These are phyloP conservation scores for Talaromyces sp. DNA, from an alignment of 2,329 filamentous ascomycete species.

Conservation along the genomic window DNA sequence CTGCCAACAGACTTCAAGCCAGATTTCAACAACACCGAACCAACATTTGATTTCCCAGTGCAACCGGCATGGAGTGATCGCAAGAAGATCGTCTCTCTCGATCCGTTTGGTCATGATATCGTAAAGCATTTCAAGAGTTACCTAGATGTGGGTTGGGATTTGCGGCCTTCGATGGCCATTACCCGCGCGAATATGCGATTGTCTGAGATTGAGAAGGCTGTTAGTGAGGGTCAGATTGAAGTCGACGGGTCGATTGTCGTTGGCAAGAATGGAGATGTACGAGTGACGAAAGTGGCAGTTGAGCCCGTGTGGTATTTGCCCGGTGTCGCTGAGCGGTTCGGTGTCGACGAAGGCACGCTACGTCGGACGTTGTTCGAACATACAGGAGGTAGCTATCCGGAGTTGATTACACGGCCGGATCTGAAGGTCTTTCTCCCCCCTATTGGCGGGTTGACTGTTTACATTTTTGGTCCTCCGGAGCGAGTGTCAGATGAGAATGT, in stretches of 20 bases:
- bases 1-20: slow-evolving; percentile 76
- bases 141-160: slow-evolving; percentile 68
- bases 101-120: slow-evolving; percentile 84
- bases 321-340: slow-evolving; percentile 86
- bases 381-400: slow-evolving; percentile 92
- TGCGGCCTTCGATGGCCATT: slow-evolving; percentile 85
- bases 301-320: slow-evolving; percentile 90
- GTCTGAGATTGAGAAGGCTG: slow-evolving; percentile 89
- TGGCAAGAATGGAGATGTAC: slow-evolving; percentile 79
- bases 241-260: slow-evolving; percentile 87
- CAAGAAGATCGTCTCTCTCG: slow-evolving; percentile 97
- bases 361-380: slow-evolving; percentile 89
- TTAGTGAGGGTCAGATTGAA: slow-evolving; percentile 69
- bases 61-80: slow-evolving; percentile 85
- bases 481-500: slow-evolving; percentile 87
- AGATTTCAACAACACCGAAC: slow-evolving; percentile 81
- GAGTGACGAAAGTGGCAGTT: slow-evolving; percentile 94
- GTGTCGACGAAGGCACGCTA: slow-evolving; percentile 82
- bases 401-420: slow-evolving; percentile 89
- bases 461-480: slow-evolving; percentile 91
- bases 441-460: slow-evolving; percentile 92
- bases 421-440: slow-evolving; percentile 95
- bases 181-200: slow-evolving; percentile 94
- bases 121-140: slow-evolving; percentile 75
- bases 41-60: slow-evolving; percentile 81